Evolutionary conservation across 2,329 filamentous ascomycete species (phyloP).

Genomic region (Aulographum hederae): DNA sequence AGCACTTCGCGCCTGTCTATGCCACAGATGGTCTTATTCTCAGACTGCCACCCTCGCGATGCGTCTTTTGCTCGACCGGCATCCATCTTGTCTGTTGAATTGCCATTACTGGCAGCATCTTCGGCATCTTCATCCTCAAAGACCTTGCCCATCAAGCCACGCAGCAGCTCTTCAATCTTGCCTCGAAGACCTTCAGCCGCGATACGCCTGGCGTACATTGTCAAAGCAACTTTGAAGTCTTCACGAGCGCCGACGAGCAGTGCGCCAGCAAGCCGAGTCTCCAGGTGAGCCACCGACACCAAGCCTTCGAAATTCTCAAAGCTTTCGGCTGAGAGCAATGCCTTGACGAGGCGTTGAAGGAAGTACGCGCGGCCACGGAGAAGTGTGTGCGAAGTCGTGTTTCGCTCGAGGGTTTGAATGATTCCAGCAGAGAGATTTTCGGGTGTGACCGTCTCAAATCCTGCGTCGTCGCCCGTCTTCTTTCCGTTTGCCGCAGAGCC

Average conservation of each 20-base stretch:
- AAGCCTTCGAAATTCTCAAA: constrained; percentile 83
- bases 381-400: constrained; percentile 84
- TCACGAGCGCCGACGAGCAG: constrained; percentile 70
- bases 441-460: constrained; percentile 30
- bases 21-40: constrained; percentile 63
- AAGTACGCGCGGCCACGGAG: constrained; percentile 85
- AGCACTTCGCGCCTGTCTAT: constrained; percentile 79
- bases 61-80: constrained; percentile 14
- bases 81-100: too few relatives aligned
- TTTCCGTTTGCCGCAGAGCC: constrained; percentile 20
- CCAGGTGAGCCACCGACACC: constrained; percentile 84
- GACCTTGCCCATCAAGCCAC: constrained; percentile 58
- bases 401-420: constrained; percentile 80
- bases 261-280: constrained; percentile 84
- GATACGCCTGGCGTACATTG: constrained; percentile 93
- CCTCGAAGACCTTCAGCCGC: constrained; percentile 72
- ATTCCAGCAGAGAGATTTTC: constrained; percentile 70
- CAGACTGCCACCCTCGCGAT: constrained; percentile 44
- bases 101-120: too few relatives aligned
- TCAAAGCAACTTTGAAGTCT: constrained; percentile 86
- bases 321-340: constrained; percentile 69
- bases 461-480: constrained; percentile 8
- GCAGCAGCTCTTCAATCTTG: constrained; percentile 86
- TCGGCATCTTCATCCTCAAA: constrained; percentile 35
- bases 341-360: constrained; percentile 79